A percentile compares a stretch with the other conserved stretches of the same genome.
These are phyloP conservation scores for Diplocarpon mali DNA, from an alignment of 2,329 filamentous ascomycete species.

Conservation along the genomic window DNA sequence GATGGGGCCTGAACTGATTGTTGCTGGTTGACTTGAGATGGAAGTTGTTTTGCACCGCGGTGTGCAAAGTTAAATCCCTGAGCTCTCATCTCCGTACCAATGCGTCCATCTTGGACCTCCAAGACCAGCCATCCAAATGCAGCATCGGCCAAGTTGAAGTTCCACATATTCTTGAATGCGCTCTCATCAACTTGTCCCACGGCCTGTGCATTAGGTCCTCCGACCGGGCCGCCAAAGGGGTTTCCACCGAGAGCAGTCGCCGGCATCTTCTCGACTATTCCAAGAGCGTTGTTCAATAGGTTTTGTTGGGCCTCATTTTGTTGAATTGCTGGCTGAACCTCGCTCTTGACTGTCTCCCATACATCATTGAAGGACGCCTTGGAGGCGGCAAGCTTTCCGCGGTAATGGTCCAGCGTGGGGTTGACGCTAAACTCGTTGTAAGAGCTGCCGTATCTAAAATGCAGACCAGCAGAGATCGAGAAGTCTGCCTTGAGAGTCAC, in stretches of 20 bases:
- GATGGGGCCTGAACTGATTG: conserved; percentile 27
- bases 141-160: conserved; percentile 95
- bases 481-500: conserved; percentile 97
- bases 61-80: conserved; percentile 99
- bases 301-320: conserved; percentile 92
- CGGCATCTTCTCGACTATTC: conserved; percentile 97
- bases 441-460: conserved; percentile 97
- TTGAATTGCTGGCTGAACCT: conserved; percentile 88
- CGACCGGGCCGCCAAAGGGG: conserved; percentile 81
- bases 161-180: conserved; percentile 99
- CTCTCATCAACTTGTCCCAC: conserved; percentile 94
- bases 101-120: conserved; percentile 89
- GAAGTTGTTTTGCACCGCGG: conserved; percentile 69
- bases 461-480: conserved; percentile 90
- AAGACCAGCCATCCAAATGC: conserved; percentile 93
- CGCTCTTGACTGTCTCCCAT: conserved; percentile 95
- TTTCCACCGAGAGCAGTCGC: conserved; percentile 89
- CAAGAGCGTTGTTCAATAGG: conserved; percentile 78
- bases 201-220: conserved; percentile 50
- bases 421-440: conserved; percentile 99
- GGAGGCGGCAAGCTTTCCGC: conserved; percentile 92
- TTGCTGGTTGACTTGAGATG: conserved; percentile 28
- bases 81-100: conserved; percentile 96
- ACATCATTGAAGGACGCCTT: conserved; percentile 99
- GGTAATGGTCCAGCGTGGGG: conserved; percentile 93